Evolutionary conservation across 2,329 filamentous ascomycete species (phyloP).

Genomic region (Colletotrichum musicola): DNA sequence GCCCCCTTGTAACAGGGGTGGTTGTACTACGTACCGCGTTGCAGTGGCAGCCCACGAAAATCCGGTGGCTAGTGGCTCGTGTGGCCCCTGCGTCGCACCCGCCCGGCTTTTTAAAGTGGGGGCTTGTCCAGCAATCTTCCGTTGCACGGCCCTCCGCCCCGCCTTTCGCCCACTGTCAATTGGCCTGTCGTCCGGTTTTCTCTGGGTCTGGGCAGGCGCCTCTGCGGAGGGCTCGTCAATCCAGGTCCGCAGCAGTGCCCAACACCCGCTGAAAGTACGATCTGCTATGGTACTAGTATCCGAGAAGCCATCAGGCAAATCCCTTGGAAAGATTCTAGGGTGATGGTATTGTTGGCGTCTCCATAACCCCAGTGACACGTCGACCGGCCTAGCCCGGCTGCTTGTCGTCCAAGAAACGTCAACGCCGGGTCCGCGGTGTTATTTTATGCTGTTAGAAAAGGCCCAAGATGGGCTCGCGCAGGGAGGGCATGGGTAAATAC

Average conservation of each 20-base stretch:
- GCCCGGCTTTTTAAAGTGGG: constrained; percentile 25
- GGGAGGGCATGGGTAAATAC: background rate
- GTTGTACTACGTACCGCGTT: too few species aligned
- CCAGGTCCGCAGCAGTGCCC: constrained; percentile 25
- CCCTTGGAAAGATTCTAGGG: constrained; percentile 6
- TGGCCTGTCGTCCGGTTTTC: constrained; percentile 30
- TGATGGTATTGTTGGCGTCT: constrained; percentile 7
- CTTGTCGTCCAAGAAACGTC: constrained; percentile 30
- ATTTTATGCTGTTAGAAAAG: too few species aligned
- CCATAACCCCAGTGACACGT: constrained; percentile 26
- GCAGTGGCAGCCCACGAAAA: constrained; percentile 12
- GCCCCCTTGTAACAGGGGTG: constrained; percentile 35
- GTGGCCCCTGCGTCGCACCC: constrained; percentile 36
- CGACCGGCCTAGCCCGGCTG: constrained; percentile 15
- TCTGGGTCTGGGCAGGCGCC: constrained; percentile 28
- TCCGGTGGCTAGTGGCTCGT: constrained; percentile 33
- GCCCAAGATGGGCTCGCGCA: too few species aligned
- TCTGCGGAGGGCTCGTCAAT: constrained; percentile 17
- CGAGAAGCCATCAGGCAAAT: constrained; percentile 16
- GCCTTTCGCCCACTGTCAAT: constrained; percentile 35
- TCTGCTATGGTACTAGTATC: background rate
- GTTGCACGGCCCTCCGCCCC: constrained; percentile 33
- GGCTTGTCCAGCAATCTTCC: constrained; percentile 21
- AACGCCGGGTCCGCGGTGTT: background rate
- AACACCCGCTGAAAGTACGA: constrained; percentile 19